A percentile compares a stretch with the other conserved stretches of the same genome.
Conservation (phyloP, 2,329 filamentous ascomycete species). For the Colletotrichum viniferum region DNA sequence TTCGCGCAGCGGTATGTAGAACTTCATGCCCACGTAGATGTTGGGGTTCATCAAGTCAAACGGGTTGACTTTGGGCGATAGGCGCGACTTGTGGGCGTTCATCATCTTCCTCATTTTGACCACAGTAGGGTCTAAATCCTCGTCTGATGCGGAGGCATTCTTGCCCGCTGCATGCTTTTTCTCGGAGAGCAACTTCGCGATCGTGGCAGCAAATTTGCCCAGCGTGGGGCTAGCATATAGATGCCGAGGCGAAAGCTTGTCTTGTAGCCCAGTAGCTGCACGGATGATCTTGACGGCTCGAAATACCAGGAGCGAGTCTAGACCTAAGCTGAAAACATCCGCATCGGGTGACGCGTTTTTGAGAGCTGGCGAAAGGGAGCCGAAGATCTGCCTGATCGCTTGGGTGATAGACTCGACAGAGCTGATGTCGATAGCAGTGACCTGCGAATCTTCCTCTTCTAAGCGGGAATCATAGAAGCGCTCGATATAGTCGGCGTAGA, state of each 20-base stretch:
- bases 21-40: neutral
- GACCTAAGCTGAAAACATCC: neutral
- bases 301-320: neutral
- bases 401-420: neutral
- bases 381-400: neutral
- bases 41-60: neutral
- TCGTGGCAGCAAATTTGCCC: neutral
- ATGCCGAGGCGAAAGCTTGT: neutral
- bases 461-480: neutral
- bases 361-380: neutral
- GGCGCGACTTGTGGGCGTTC: neutral
- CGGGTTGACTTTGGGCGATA: neutral
- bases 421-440: fast-evolving
- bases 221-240: neutral
- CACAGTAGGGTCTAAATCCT: neutral
- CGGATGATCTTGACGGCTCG: neutral
- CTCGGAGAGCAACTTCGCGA: fast-evolving
- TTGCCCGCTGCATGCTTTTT: neutral
- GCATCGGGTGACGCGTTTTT: neutral
- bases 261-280: neutral
- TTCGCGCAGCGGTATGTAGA: neutral
- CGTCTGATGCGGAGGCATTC: neutral
- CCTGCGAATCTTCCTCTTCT: neutral
- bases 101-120: neutral
- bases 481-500: neutral